phyloP scores from a whole-genome alignment of 352 stramenopile species.

The Globisporangium paroecandrum region DNA sequence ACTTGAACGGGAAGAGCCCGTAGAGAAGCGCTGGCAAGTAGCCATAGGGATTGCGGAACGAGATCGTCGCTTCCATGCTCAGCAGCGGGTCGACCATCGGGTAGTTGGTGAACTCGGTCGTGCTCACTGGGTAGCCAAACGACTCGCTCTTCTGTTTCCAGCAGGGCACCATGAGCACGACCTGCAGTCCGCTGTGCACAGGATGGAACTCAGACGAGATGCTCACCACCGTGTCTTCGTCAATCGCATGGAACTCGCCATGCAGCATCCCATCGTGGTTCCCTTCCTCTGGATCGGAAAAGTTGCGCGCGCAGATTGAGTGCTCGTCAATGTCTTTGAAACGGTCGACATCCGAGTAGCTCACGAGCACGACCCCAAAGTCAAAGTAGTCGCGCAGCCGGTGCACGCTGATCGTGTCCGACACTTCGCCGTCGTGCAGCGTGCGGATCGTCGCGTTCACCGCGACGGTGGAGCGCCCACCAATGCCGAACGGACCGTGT shows the following conservation, averaged over 20 bases:
- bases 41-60: conserved; percentile 80
- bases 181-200: conserved; percentile 46
- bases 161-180: conserved; percentile 67
- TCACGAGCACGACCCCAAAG: conserved; percentile 62
- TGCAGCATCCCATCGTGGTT: conserved; percentile 48
- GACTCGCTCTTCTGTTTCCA: conserved; percentile 81
- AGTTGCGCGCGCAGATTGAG: conserved; percentile 59
- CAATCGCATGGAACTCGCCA: conserved; percentile 50
- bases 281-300: conserved; percentile 32
- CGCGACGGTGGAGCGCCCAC: conserved; percentile 42
- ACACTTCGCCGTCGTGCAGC: conserved; percentile 50
- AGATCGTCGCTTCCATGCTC: conserved; percentile 51
- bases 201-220: conserved; percentile 56
- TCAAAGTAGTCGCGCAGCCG: conserved; percentile 78
- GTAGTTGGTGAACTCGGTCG: conserved; percentile 64
- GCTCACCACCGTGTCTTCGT: conserved; percentile 35
- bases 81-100: conserved; percentile 73
- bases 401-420: conserved; percentile 65
- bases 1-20: conserved; percentile 86
- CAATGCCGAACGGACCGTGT: conserved; percentile 42
- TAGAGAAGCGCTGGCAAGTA: conserved; percentile 79
- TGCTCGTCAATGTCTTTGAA: conserved; percentile 49
- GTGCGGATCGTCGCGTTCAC: conserved; percentile 50
- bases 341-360: conserved; percentile 48
- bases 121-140: conserved; percentile 76